Percentiles rank a stretch among this genome's conserved stretches.
These are phyloP conservation scores for Fusarium sp. DNA, from an alignment of 2,329 filamentous ascomycete genomes.

Conservation along the genomic window DNA sequence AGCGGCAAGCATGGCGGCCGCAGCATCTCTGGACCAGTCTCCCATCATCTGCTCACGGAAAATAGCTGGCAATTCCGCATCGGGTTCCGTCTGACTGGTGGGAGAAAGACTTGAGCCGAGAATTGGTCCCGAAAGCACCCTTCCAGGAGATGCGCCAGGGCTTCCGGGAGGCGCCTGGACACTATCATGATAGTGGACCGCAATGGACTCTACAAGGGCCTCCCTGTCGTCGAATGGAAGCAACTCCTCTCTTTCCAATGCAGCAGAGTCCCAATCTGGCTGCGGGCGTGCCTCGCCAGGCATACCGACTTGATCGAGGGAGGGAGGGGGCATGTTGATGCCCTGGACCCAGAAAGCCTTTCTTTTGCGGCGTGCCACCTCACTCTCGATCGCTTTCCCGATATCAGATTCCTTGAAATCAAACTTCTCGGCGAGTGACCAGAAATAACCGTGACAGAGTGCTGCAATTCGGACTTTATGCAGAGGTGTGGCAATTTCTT, in stretches of 20 bases:
- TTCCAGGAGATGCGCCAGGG: slow-evolving; percentile 75
- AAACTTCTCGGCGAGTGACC: slow-evolving; percentile 80
- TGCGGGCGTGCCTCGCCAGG: slow-evolving; percentile 59
- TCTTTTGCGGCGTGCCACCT: slow-evolving; percentile 78
- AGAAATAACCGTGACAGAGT: slow-evolving; percentile 90
- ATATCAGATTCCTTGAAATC: slow-evolving; percentile 76
- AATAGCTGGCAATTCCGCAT: slow-evolving; percentile 70
- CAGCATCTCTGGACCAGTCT: slow-evolving; percentile 82
- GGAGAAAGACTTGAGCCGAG: slow-evolving; percentile 61
- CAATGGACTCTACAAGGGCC: slow-evolving; percentile 79
- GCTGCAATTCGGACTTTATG: slow-evolving; percentile 84
- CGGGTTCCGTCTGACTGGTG: slow-evolving; percentile 52
- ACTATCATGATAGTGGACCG: slow-evolving; percentile 73
- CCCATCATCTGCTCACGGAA: slow-evolving; percentile 81
- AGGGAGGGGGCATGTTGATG: slow-evolving; percentile 75
- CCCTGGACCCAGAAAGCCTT: slow-evolving; percentile 83
- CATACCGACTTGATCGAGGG: slow-evolving; percentile 69
- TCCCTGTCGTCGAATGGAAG: slow-evolving; percentile 80
- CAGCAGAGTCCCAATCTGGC: slow-evolving; percentile 60
- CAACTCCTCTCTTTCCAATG: slow-evolving; percentile 71
- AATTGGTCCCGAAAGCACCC: slow-evolving; percentile 71
- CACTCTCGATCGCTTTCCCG: slow-evolving; percentile 77
- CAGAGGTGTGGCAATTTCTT: slow-evolving; percentile 70
- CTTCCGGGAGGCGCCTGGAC: slow-evolving; percentile 74
- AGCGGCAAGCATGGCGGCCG: slow-evolving; percentile 75